These are phyloP conservation scores for Thamnidium elegans DNA, from an alignment of 192 early-diverging fungal genomes.

Conservation along the genomic window DNA sequence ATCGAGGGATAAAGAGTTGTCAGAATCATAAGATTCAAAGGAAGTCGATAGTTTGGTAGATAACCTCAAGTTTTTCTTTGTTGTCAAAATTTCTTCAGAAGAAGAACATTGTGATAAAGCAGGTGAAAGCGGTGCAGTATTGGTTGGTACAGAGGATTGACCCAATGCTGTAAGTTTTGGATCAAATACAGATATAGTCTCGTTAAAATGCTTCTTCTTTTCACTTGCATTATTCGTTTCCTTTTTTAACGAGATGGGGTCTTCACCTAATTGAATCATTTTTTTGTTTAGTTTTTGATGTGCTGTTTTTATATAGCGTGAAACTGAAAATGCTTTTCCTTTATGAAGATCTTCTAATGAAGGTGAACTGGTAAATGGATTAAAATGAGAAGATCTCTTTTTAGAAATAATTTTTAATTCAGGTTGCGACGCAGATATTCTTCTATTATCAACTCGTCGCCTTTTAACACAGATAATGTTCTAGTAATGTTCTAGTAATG, in stretches of 20 bases:
- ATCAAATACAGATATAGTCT: slow-evolving; percentile 34
- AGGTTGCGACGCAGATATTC: slow-evolving; percentile 40
- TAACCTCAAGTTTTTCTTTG: not conserved
- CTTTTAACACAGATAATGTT: too few relatives aligned
- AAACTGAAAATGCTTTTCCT: slow-evolving; percentile 67
- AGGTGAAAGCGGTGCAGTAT: slow-evolving; percentile 25
- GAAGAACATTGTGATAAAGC: slow-evolving; percentile 27
- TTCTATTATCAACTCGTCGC: too few relatives aligned
- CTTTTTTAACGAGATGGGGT: not conserved
- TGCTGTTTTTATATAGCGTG: slow-evolving; percentile 38
- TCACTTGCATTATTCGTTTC: not conserved
- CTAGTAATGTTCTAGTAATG: too few relatives aligned
- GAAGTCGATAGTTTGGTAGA: slow-evolving; percentile 7
- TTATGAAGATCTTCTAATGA: slow-evolving; percentile 70
- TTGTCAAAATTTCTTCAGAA: slow-evolving; percentile 18
- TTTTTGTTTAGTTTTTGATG: slow-evolving; percentile 37
- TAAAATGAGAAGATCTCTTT: slow-evolving; percentile 33
- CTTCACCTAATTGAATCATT: slow-evolving; percentile 13
- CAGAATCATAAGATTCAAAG: slow-evolving; percentile 18
- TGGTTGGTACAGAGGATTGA: slow-evolving; percentile 38
- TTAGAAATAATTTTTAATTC: slow-evolving; percentile 33
- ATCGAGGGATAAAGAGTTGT: slow-evolving; percentile 7
- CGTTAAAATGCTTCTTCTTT: too few relatives aligned
- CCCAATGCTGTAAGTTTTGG: slow-evolving; percentile 33
- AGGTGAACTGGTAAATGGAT: slow-evolving; percentile 54